Conservation (phyloP, 345 rosid species). For the Clausena lansium region DNA sequence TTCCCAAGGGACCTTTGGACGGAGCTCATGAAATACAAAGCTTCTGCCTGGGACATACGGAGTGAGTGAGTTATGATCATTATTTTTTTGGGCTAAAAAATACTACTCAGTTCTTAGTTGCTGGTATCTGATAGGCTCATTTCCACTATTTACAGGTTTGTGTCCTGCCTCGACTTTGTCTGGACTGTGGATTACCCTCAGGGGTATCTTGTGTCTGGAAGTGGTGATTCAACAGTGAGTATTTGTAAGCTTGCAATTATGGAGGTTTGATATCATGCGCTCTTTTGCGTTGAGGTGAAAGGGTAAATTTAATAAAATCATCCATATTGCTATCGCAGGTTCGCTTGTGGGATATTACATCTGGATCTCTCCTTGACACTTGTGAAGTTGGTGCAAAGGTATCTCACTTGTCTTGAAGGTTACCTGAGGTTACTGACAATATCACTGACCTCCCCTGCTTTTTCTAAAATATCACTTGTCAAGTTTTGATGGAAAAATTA, state of each 20-base stretch:
- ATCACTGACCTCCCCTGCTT: background rate
- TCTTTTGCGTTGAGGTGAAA: constrained; percentile 14
- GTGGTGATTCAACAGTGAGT: constrained; percentile 93
- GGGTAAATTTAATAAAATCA: background rate
- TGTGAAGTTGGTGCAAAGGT: constrained; percentile 76
- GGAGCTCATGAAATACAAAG: constrained; percentile 97
- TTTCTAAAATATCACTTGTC: constrained; percentile 7
- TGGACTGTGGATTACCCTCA: constrained; percentile 44
- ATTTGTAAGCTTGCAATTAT: constrained; percentile 13
- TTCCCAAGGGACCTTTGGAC: constrained; percentile 75
- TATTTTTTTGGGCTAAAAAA: background rate
- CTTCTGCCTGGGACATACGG: constrained; percentile 94
- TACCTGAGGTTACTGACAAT: background rate
- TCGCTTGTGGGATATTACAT: constrained; percentile 81
- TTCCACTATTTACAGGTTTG: constrained; percentile 48
- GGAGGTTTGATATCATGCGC: background rate
- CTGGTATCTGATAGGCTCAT: background rate
- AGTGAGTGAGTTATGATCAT: constrained; percentile 57
- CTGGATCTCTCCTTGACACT: constrained; percentile 83
- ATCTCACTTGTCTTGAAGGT: constrained; percentile 16
- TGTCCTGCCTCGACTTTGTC: constrained; percentile 75
- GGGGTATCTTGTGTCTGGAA: constrained; percentile 83
- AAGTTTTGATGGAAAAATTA: background rate
- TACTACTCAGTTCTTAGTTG: background rate
- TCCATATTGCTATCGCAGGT: constrained; percentile 46